phyloP scores from a whole-genome alignment of 208 protist species.

The Blechomonas ayalai region DNA sequence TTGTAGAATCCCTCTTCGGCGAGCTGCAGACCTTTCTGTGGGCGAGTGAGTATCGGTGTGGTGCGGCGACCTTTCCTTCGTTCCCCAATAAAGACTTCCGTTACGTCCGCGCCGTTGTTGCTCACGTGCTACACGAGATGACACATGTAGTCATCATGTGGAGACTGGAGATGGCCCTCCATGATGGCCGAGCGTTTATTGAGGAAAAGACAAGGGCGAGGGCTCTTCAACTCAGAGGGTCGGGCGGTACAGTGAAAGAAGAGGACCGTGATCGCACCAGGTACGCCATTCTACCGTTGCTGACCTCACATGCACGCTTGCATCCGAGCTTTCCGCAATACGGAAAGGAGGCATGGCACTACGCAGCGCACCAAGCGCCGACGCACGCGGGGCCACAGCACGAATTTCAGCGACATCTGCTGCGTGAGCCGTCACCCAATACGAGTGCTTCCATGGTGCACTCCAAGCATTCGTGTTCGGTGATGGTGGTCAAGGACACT shows the following conservation, averaged over 20 bases:
- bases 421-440: background rate
- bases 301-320: constrained; percentile 12
- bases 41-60: constrained; percentile 34
- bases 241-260: constrained; percentile 9
- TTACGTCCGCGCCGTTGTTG: constrained; percentile 44
- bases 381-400: constrained; percentile 3
- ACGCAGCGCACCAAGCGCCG: background rate
- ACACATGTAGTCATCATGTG: constrained; percentile 76
- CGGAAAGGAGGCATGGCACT: constrained; percentile 4
- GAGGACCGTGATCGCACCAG: constrained; percentile 7
- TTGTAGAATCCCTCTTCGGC: constrained; percentile 77
- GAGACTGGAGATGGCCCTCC: constrained; percentile 44
- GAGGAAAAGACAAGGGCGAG: background rate
- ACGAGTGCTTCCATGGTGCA: background rate
- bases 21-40: constrained; percentile 73
- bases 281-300: constrained; percentile 28
- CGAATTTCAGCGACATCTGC: background rate
- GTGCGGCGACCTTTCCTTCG: constrained; percentile 14
- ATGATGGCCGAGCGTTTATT: constrained; percentile 23
- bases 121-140: constrained; percentile 71
- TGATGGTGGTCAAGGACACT: too few relatives aligned
- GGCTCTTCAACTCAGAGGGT: background rate
- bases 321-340: background rate
- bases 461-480: too few relatives aligned
- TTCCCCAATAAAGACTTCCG: constrained; percentile 17